phyloP scores from a whole-genome alignment of 148 eudicot genomes.

The Rhododendron williamsianum region DNA sequence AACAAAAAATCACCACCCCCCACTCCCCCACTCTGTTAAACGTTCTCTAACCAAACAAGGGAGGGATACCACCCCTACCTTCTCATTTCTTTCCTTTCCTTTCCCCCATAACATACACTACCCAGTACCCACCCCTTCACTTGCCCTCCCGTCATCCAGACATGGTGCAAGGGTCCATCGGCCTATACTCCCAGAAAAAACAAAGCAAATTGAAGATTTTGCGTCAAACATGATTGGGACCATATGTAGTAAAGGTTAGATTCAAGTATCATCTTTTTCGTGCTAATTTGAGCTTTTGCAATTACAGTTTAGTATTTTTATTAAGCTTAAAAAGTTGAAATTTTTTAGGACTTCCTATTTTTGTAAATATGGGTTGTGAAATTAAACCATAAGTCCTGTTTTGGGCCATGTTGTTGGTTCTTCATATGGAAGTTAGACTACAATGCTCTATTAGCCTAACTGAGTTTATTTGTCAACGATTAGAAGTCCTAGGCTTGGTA shows the following conservation, averaged over 20 bases:
- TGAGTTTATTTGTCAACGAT: not conserved
- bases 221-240: not conserved
- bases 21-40: no score
- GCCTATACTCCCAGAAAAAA: not conserved
- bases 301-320: not conserved
- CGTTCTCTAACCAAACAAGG: not conserved
- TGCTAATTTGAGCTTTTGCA: not conserved
- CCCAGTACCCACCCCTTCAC: not conserved
- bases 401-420: not conserved
- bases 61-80: not conserved
- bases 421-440: not conserved
- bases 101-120: not conserved
- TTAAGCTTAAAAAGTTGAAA: not conserved
- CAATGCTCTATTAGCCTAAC: not conserved
- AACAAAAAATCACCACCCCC: not conserved
- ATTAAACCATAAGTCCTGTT: not conserved
- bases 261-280: not conserved
- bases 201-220: not conserved
- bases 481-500: not conserved
- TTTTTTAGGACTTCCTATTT: not conserved
- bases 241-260: not conserved
- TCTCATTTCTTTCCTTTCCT: not conserved
- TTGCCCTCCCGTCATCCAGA: not conserved
- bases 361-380: not conserved
- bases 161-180: not conserved